These are phyloP conservation scores for Knoxdaviesia proteae DNA, from an alignment of 2,329 filamentous ascomycete genomes.

Conservation along the genomic window DNA sequence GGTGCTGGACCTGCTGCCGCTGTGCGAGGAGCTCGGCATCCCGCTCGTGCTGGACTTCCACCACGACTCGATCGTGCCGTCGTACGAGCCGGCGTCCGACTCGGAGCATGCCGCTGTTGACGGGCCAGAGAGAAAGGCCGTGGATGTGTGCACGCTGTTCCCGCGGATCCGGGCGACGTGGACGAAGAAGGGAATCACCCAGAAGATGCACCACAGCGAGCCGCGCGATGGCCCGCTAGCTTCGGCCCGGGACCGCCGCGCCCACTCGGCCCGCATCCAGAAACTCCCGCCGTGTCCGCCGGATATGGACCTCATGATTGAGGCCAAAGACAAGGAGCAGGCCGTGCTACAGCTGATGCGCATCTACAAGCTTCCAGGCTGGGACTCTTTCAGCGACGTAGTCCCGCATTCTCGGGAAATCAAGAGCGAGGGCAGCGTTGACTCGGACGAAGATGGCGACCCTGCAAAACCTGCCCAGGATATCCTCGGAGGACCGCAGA, in stretches of 20 bases:
- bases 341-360: slow-evolving; percentile 89
- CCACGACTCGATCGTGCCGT: slow-evolving; percentile 88
- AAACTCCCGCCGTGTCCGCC: slow-evolving; percentile 63
- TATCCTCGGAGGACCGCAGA: slow-evolving; percentile 60
- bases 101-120: slow-evolving; percentile 29
- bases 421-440: background rate
- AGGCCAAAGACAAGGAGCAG: slow-evolving; percentile 96
- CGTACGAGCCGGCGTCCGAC: slow-evolving; percentile 49
- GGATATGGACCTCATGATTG: slow-evolving; percentile 95
- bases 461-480: slow-evolving; percentile 7
- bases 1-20: slow-evolving; percentile 74
- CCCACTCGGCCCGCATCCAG: slow-evolving; percentile 63
- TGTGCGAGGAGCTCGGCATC: slow-evolving; percentile 88
- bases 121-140: slow-evolving; percentile 31
- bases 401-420: slow-evolving; percentile 34
- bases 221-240: slow-evolving; percentile 31
- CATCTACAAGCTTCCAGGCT: slow-evolving; percentile 65
- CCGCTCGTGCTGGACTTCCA: slow-evolving; percentile 84
- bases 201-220: slow-evolving; percentile 96
- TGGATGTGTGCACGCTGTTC: slow-evolving; percentile 55
- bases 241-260: slow-evolving; percentile 45
- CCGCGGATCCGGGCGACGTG: slow-evolving; percentile 67
- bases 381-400: slow-evolving; percentile 54
- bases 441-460: slow-evolving; percentile 3
- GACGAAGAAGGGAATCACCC: slow-evolving; percentile 63